Percentiles rank a stretch among this genome's conserved stretches.
These are phyloP conservation scores for Alternaria brassicicola DNA, from an alignment of 2,329 filamentous ascomycete species.

Conservation along the genomic window DNA sequence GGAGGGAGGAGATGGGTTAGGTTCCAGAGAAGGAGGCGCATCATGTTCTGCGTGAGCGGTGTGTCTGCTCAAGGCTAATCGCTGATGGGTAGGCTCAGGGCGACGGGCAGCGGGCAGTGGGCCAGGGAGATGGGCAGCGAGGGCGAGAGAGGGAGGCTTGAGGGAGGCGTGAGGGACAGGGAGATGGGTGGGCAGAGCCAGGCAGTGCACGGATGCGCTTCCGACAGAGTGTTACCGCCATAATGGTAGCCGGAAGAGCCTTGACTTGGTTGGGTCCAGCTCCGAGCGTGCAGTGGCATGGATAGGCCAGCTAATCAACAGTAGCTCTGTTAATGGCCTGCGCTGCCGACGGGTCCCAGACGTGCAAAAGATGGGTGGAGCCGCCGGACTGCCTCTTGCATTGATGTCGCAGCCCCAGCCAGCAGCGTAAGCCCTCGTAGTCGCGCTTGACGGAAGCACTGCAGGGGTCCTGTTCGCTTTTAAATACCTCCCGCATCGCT, in stretches of 20 bases:
- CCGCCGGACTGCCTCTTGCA: constrained; percentile 23
- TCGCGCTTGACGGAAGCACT: constrained; percentile 14
- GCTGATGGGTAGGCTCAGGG: background rate
- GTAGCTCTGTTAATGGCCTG: constrained; percentile 27
- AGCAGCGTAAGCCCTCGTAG: constrained; percentile 26
- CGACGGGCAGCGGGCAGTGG: background rate
- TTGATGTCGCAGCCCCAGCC: constrained; percentile 15
- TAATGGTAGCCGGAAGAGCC: constrained; percentile 27
- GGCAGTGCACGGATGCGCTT: constrained; percentile 13
- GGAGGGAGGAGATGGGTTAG: background rate
- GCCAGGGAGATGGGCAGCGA: constrained; percentile 5
- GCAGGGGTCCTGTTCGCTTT: constrained; percentile 29
- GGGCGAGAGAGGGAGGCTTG: too few species aligned
- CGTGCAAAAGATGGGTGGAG: constrained; percentile 26
- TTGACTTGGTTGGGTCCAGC: constrained; percentile 19
- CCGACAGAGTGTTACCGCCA: constrained; percentile 29
- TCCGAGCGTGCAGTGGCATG: constrained; percentile 26
- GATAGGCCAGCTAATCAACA: constrained; percentile 29
- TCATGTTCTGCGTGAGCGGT: background rate
- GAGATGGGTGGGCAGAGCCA: constrained; percentile 4
- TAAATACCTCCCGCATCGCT: constrained; percentile 37
- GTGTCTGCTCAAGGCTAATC: constrained; percentile 1
- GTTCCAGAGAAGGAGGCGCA: constrained; percentile 1
- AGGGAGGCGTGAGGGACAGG: constrained; percentile 6
- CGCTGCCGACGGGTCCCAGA: constrained; percentile 29